phyloP scores from a whole-genome alignment of 2,329 filamentous ascomycete species.

The Sordariomycetes sp. region DNA sequence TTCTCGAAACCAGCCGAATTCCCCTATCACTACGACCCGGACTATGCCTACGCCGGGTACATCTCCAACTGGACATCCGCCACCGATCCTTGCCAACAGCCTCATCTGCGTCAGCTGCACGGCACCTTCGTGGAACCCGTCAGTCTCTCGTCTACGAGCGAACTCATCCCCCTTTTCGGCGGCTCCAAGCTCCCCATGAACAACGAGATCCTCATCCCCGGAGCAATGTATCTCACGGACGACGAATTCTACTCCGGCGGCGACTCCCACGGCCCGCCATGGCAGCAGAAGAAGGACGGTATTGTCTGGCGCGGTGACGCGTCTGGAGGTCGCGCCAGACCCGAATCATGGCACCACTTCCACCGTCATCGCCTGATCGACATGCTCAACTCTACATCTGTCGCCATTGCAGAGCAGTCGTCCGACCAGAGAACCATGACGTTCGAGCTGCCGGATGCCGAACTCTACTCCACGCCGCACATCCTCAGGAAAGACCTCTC shows the following conservation, averaged over 20 bases:
- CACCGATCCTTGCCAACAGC: constrained; percentile 50
- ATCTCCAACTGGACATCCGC: constrained; percentile 49
- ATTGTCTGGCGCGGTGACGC: constrained; percentile 58
- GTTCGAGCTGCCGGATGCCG: constrained; percentile 35
- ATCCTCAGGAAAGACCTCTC: constrained; percentile 24
- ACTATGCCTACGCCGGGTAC: constrained; percentile 35
- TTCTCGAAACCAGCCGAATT: constrained; percentile 20
- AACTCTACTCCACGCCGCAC: constrained; percentile 31
- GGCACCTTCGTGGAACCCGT: constrained; percentile 48
- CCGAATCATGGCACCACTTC: constrained; percentile 57
- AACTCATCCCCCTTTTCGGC: constrained; percentile 51
- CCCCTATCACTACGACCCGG: constrained; percentile 21
- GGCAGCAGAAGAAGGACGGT: constrained; percentile 46
- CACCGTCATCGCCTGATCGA: constrained; percentile 63
- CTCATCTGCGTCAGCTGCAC: constrained; percentile 39
- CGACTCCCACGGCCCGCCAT: constrained; percentile 41
- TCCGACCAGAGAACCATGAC: constrained; percentile 28
- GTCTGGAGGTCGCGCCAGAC: constrained; percentile 44
- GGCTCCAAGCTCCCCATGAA: constrained; percentile 55
- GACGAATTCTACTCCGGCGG: constrained; percentile 52
- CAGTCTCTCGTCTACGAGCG: constrained; percentile 39
- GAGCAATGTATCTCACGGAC: constrained; percentile 53
- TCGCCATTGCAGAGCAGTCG: constrained; percentile 33
- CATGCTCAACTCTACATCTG: constrained; percentile 57
- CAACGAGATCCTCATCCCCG: constrained; percentile 55